A percentile compares a stretch with the other conserved stretches of the same genome.
phyloP scores from a whole-genome alignment of 2,329 filamentous ascomycete genomes.

The Coleophoma eucalyptorum region DNA sequence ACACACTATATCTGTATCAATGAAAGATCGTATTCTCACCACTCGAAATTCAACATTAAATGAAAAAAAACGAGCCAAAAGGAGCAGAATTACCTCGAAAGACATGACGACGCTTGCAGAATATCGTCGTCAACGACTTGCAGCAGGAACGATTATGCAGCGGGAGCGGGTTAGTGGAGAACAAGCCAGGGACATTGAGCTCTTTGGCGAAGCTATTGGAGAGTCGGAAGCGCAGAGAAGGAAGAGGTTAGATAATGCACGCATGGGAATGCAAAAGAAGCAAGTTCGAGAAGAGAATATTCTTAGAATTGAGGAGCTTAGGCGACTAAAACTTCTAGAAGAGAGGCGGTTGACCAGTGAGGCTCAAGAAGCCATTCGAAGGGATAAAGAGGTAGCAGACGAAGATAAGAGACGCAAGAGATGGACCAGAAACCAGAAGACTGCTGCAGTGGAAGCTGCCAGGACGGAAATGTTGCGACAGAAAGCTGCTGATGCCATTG shows the following conservation, averaged over 20 bases:
- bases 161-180: slow-evolving; percentile 8
- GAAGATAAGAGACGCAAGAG: background rate
- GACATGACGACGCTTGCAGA: slow-evolving; percentile 3
- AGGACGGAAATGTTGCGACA: background rate
- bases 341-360: background rate
- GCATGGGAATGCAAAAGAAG: slow-evolving; percentile 1
- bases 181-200: slow-evolving; percentile 5
- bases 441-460: background rate
- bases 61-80: slow-evolving; percentile 64
- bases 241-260: background rate
- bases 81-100: slow-evolving; percentile 1
- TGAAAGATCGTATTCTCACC: slow-evolving; percentile 26
- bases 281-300: background rate
- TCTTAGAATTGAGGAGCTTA: too few relatives aligned
- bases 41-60: slow-evolving; percentile 50
- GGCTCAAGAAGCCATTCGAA: background rate
- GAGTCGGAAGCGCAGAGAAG: slow-evolving; percentile 2
- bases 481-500: background rate
- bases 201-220: slow-evolving; percentile 16
- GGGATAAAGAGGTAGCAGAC: background rate
- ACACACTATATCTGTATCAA: background rate
- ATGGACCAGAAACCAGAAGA: background rate
- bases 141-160: slow-evolving; percentile 12
- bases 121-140: slow-evolving; percentile 7
- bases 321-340: background rate